phyloP scores from a whole-genome alignment of 78 protist genomes.

The Dictyostelium capitatum region DNA sequence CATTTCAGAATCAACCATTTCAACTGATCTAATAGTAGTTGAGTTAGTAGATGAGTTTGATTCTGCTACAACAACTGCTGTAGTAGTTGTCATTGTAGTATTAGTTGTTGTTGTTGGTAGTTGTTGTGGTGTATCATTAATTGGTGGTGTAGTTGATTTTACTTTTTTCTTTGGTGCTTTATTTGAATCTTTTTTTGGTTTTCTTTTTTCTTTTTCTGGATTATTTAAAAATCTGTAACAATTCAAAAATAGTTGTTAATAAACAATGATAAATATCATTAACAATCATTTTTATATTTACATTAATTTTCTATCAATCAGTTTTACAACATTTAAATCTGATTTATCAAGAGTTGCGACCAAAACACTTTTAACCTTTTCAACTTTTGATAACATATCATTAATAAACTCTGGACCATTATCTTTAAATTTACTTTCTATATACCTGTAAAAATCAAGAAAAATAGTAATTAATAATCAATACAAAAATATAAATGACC shows the following conservation, averaged over 20 bases:
- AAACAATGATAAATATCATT: background rate
- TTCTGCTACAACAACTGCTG: background rate
- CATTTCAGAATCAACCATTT: too few species aligned
- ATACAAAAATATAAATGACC: too few species aligned
- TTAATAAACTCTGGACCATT: background rate
- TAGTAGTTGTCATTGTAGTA: background rate
- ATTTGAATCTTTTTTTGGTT: conserved; percentile 34
- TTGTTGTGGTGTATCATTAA: too few species aligned
- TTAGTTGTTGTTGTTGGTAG: background rate
- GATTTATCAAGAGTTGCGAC: conserved; percentile 5
- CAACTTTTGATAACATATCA: background rate
- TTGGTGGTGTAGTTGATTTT: background rate
- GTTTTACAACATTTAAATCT: conserved; percentile 29
- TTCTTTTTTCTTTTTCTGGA: conserved; percentile 51
- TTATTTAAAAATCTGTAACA: conserved; percentile 32
- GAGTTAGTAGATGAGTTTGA: too few species aligned
- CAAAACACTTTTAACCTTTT: conserved; percentile 25
- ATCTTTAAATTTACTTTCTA: conserved; percentile 39
- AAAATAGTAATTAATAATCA: background rate
- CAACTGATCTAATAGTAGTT: too few species aligned
- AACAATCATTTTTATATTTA: background rate
- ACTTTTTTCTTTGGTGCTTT: conserved; percentile 9
- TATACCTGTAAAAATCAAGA: background rate
- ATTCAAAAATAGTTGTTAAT: background rate
- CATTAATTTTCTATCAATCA: conserved; percentile 59